Evolutionary conservation across 1,139 yeast genomes (phyloP).

Genomic region (Pneumocystis jirovecii): DNA sequence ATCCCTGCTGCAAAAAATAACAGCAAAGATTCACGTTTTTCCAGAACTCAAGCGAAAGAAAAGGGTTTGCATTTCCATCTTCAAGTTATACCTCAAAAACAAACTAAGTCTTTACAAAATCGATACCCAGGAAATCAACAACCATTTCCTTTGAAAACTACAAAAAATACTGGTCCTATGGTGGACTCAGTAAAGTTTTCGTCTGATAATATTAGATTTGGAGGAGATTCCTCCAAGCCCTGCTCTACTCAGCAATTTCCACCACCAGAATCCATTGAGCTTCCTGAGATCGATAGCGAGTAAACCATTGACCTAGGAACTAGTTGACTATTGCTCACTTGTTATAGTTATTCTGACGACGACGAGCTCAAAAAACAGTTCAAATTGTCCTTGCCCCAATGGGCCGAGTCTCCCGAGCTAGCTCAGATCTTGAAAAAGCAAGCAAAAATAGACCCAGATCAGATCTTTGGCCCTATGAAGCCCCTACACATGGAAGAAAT

Average conservation of each 20-base stretch:
- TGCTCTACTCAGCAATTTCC: not conserved
- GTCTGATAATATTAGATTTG: constrained; percentile 24
- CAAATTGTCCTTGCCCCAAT: constrained; percentile 40
- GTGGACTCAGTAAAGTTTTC: constrained; percentile 27
- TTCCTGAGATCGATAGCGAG: constrained; percentile 35
- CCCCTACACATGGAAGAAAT: constrained; percentile 55
- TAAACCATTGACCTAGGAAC: too few relatives aligned
- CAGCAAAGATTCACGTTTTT: not conserved
- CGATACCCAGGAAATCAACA: constrained; percentile 5
- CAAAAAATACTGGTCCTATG: constrained; percentile 18
- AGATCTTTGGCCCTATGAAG: constrained; percentile 66
- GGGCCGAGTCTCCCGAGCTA: constrained; percentile 62
- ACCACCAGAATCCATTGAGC: constrained; percentile 14
- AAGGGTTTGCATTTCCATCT: constrained; percentile 20
- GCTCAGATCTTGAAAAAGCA: constrained; percentile 41
- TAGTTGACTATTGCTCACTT: too few relatives aligned
- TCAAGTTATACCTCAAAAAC: not conserved
- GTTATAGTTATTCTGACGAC: constrained; percentile 17
- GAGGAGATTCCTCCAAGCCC: constrained; percentile 9
- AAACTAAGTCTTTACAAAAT: not conserved
- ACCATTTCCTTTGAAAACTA: constrained; percentile 17
- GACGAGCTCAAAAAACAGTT: constrained; percentile 45
- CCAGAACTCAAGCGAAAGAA: constrained; percentile 22
- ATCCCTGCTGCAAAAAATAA: not conserved
- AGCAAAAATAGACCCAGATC: constrained; percentile 49